Conservation (phyloP, 2,329 filamentous ascomycete genomes). For the Tolypocladium ovalisporum region DNA sequence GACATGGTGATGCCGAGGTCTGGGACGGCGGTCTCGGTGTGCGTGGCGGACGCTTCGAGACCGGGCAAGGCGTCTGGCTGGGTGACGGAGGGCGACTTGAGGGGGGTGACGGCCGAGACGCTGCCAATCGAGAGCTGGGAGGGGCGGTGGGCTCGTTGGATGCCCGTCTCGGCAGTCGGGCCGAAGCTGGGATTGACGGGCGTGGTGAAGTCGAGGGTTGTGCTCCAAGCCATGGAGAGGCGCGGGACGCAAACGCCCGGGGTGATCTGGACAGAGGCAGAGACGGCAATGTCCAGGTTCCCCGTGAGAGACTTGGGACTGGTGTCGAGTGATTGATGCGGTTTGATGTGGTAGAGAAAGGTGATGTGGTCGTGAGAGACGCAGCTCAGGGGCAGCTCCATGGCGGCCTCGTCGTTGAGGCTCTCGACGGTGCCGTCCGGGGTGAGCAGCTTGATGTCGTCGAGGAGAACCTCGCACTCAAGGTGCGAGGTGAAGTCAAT, state of each 20-base stretch:
- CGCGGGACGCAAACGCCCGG: slow-evolving; percentile 48
- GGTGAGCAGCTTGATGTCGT: slow-evolving; percentile 46
- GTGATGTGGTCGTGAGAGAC: slow-evolving; percentile 66
- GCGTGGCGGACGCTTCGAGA: slow-evolving; percentile 41
- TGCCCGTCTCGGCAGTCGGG: slow-evolving; percentile 39
- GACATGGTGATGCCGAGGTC: slow-evolving; percentile 67
- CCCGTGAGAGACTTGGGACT: slow-evolving; percentile 34
- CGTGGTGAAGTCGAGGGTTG: slow-evolving; percentile 56
- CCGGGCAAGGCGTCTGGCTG: slow-evolving; percentile 50
- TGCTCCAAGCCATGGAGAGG: slow-evolving; percentile 57
- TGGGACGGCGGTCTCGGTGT: slow-evolving; percentile 35
- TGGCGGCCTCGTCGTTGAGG: slow-evolving; percentile 38
- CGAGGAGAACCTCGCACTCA: slow-evolving; percentile 53
- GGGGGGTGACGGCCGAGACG: slow-evolving; percentile 40
- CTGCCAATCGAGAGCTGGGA: slow-evolving; percentile 52
- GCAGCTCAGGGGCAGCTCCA: slow-evolving; percentile 45
- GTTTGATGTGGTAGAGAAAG: slow-evolving; percentile 58
- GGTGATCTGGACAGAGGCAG: slow-evolving; percentile 44
- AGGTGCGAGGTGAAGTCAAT: slow-evolving; percentile 63
- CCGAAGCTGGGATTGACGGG: slow-evolving; percentile 55
- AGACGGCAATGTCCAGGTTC: slow-evolving; percentile 49
- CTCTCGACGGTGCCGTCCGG: slow-evolving; percentile 47
- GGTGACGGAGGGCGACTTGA: slow-evolving; percentile 44
- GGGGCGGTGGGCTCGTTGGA: slow-evolving; percentile 50
- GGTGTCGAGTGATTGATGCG: slow-evolving; percentile 35